These are phyloP conservation scores for Pseudotsuga menziesii DNA, from an alignment of 75 land plant genomes.

Conservation along the genomic window DNA sequence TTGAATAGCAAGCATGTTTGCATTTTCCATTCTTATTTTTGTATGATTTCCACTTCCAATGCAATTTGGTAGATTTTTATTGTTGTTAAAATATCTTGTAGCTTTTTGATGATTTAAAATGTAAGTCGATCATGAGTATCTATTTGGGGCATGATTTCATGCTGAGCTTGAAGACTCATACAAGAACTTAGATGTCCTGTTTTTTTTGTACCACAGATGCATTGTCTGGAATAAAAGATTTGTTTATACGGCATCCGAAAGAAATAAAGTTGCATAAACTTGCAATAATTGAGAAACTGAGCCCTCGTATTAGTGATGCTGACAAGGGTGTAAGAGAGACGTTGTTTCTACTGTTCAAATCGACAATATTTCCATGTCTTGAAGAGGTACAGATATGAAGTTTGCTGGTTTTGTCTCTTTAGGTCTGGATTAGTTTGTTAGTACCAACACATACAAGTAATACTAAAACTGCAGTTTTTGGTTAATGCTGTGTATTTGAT, in stretches of 20 bases:
- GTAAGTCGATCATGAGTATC: not conserved
- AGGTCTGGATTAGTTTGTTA: not conserved
- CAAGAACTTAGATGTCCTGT: not conserved
- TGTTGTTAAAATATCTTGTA: not conserved
- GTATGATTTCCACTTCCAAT: not conserved
- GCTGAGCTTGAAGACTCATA: not conserved
- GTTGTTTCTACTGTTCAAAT: constrained; percentile 61
- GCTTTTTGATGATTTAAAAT: not conserved
- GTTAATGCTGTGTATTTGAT: not conserved
- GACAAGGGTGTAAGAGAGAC: constrained; percentile 75
- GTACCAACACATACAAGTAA: not conserved
- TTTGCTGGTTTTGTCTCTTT: not conserved
- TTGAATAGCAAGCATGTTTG: not conserved
- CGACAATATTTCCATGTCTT: constrained; percentile 49
- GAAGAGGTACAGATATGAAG: constrained; percentile 47
- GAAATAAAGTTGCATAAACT: constrained; percentile 63
- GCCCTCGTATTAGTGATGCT: constrained; percentile 76
- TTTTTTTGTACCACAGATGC: constrained; percentile 58
- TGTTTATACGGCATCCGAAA: constrained; percentile 51
- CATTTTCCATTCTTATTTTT: not conserved
- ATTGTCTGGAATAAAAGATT: constrained; percentile 73
- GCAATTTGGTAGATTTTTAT: not conserved
- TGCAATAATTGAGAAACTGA: constrained; percentile 66
- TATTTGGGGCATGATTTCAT: not conserved
- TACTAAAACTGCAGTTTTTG: not conserved